Evolutionary conservation across 2,329 filamentous ascomycete species (phyloP).

Genomic region (Nemania sp.): DNA sequence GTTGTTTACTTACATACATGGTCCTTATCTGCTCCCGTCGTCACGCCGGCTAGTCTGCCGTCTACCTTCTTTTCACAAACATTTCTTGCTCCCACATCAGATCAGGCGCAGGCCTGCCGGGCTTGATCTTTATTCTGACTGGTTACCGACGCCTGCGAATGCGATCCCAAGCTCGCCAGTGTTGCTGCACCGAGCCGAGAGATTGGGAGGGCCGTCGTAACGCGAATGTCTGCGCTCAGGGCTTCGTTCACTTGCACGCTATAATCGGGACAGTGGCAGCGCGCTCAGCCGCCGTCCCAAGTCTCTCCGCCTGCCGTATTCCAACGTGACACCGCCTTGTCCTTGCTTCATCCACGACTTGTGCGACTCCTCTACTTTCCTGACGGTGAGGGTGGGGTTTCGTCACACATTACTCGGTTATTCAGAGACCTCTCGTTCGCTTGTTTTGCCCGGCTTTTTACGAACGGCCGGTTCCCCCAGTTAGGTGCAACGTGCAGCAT

Average conservation of each 20-base stretch:
- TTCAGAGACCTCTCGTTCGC: constrained; percentile 42
- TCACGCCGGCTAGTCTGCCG: constrained; percentile 5
- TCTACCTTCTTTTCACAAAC: constrained; percentile 17
- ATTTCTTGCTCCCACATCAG: constrained; percentile 14
- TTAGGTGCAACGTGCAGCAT: constrained; percentile 33
- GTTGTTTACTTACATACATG: background rate
- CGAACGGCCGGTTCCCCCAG: constrained; percentile 35
- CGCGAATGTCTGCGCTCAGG: background rate
- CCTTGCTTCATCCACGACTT: constrained; percentile 35
- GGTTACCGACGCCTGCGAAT: constrained; percentile 22
- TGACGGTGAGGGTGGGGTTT: constrained; percentile 44
- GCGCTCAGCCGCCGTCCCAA: constrained; percentile 14
- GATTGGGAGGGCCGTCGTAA: constrained; percentile 8
- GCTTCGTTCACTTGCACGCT: background rate
- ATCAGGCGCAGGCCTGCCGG: constrained; percentile 13
- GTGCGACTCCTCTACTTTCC: constrained; percentile 41
- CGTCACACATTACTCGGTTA: constrained; percentile 45
- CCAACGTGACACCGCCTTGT: constrained; percentile 36
- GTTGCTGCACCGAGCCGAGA: constrained; percentile 24
- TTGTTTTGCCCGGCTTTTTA: constrained; percentile 32
- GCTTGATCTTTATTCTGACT: constrained; percentile 13
- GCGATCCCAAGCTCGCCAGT: constrained; percentile 10
- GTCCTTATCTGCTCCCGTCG: background rate
- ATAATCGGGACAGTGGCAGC: background rate
- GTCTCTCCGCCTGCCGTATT: constrained; percentile 7